Base-by-base conservation (phyloP, 352 stramenopile species). In the Halophytophthora polymorphica region DNA sequence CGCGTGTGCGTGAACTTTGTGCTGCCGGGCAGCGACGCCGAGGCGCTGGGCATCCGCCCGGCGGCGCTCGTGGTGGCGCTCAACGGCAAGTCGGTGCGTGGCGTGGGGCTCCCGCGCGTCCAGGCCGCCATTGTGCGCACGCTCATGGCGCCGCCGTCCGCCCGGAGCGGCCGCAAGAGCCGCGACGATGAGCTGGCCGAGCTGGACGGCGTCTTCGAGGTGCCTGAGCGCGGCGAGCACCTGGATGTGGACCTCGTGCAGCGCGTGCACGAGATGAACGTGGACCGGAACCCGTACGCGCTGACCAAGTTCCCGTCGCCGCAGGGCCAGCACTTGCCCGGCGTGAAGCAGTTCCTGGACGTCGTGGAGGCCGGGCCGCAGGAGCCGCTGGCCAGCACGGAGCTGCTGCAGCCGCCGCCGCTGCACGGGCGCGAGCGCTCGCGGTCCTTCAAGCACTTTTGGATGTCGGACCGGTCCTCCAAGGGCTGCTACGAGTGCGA, bases 391-490 rank as follows among this genome's bases (percentile, higher is more conserved):
- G 55, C 64, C n/a, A 64, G 39, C 34, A 47, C 64, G 42, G 52
- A 65, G 19, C 47, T 31, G 8, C 25, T 53, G 21, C 47, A 56
- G 45, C 50, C 21, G n/a, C 51, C 57, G 1, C 61, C 65, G 2
- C 55, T 66, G 15, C 62, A 72, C 12, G 65, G 61, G 13, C 63
- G 77, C 11, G 64, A 82, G 22, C 66, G 82, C 23, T 73, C 76
- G 23, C 79, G 80, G 38, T 89, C 77, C 17, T 73, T 92, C 56
- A 93, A 90, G 48, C 82, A 91, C 57, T 95, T 95, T 53, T 95
- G 84, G 84, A 95, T 95, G 84, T 95, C 84, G 43, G 84, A 95
- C 53, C 77, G 84, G 15, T 90, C 83, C 15, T 76, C 76, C 18
- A 95, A 95, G 52, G 64, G 72, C 0, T 95, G 84, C 44, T 90